A percentile compares a stretch with the other conserved stretches of the same genome.
phyloP scores from a whole-genome alignment of 106 monocot genomes.

The Dendrobium nobile region DNA sequence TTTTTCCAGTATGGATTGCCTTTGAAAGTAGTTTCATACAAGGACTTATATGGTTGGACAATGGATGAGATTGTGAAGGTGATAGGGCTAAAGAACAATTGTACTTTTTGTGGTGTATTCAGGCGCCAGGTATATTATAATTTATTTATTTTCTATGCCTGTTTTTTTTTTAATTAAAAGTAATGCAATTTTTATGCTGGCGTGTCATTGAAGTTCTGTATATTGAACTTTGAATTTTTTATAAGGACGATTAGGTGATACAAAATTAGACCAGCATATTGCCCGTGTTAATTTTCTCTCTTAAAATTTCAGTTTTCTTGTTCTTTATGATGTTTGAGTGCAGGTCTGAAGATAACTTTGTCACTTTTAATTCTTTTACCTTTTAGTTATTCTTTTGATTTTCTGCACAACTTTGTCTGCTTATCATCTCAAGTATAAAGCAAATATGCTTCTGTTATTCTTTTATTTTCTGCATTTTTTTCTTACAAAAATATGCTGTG shows the following conservation, averaged over 20 bases:
- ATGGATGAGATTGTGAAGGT: slow-evolving; percentile 99
- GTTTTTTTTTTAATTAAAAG: background rate
- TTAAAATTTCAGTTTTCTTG: too few relatives aligned
- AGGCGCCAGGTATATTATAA: slow-evolving; percentile 74
- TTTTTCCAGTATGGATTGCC: slow-evolving; percentile 80
- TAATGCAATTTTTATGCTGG: background rate
- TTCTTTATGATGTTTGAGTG: too few relatives aligned
- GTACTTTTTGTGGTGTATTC: slow-evolving; percentile 99
- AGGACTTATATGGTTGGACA: slow-evolving; percentile 95
- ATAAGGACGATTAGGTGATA: background rate
- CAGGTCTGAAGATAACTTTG: background rate
- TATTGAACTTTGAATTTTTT: background rate
- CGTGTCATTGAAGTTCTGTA: background rate
- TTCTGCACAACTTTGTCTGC: background rate
- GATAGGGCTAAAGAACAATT: slow-evolving; percentile 96
- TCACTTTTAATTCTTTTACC: background rate
- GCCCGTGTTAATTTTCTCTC: background rate
- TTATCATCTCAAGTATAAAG: background rate
- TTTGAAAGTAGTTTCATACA: slow-evolving; percentile 92
- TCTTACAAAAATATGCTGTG: background rate
- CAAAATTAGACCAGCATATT: background rate
- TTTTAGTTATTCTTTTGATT: background rate
- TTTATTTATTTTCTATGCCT: background rate
- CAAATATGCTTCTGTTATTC: too few relatives aligned
- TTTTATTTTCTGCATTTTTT: too few relatives aligned